phyloP scores from a whole-genome alignment of 805 yeast genomes.

The Scheffersomyces stipitis region DNA sequence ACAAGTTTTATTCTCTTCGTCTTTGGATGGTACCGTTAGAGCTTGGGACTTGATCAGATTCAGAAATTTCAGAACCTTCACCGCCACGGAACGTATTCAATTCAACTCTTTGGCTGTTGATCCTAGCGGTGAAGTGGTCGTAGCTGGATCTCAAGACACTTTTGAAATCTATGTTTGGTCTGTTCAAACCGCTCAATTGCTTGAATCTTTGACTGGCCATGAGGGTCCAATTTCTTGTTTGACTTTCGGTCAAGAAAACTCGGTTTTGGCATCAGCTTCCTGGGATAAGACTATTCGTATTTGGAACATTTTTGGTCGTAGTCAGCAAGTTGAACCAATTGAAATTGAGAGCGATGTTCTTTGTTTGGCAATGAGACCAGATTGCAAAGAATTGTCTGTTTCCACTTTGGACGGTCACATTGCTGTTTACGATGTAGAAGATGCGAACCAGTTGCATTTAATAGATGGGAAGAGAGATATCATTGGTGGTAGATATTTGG shows the following conservation, averaged over 20 bases:
- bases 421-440: constrained; percentile 77
- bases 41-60: constrained; percentile 96
- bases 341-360: constrained; percentile 82
- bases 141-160: constrained; percentile 89
- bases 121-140: constrained; percentile 94
- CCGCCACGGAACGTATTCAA: constrained; percentile 85
- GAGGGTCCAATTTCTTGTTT: constrained; percentile 92
- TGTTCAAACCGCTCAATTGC: constrained; percentile 89
- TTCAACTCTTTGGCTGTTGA: constrained; percentile 90
- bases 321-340: constrained; percentile 87
- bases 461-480: constrained; percentile 88
- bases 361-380: constrained; percentile 83
- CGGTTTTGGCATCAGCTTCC: constrained; percentile 81
- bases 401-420: constrained; percentile 88
- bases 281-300: constrained; percentile 96
- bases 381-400: constrained; percentile 87
- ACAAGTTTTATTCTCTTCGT: constrained; percentile 85
- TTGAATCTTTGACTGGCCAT: constrained; percentile 88
- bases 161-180: constrained; percentile 96
- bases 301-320: constrained; percentile 89
- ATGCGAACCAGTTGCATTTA: constrained; percentile 74
- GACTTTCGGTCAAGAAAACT: constrained; percentile 78
- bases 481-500: constrained; percentile 77
- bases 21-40: constrained; percentile 93
- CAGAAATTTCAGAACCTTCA: constrained; percentile 91